phyloP scores from a whole-genome alignment of 2,329 filamentous ascomycete genomes.

The Phialophora macrospora region DNA sequence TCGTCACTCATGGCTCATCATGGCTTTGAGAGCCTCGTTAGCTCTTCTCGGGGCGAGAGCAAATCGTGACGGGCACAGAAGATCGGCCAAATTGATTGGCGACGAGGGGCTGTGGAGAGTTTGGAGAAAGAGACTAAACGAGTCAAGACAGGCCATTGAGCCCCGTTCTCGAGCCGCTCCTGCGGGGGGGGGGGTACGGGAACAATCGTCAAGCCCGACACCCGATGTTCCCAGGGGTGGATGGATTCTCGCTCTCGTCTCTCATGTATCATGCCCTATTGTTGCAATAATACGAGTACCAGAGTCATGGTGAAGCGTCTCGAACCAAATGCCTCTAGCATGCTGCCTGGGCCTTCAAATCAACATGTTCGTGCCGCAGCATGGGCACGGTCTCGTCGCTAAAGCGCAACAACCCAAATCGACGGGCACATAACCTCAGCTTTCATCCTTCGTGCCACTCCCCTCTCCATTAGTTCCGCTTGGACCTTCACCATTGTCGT shows the following conservation, averaged over 20 bases:
- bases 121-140: background rate
- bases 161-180: background rate
- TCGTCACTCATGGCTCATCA: background rate
- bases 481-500: conserved; percentile 1
- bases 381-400: conserved; percentile 13
- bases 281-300: background rate
- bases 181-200: no score
- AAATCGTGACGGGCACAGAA: no score
- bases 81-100: background rate
- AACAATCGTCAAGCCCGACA: background rate
- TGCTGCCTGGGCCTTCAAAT: background rate
- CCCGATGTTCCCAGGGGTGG: background rate
- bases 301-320: background rate
- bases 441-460: conserved; percentile 22
- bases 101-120: background rate
- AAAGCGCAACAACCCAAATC: conserved; percentile 1
- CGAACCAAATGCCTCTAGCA: background rate
- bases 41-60: background rate
- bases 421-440: background rate
- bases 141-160: no score
- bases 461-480: conserved; percentile 20
- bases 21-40: background rate
- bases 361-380: background rate
- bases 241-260: background rate
- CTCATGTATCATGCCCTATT: background rate